Evolutionary conservation across 768 basidiomycete genomes (phyloP).

Genomic region (Amanita exitialis): DNA sequence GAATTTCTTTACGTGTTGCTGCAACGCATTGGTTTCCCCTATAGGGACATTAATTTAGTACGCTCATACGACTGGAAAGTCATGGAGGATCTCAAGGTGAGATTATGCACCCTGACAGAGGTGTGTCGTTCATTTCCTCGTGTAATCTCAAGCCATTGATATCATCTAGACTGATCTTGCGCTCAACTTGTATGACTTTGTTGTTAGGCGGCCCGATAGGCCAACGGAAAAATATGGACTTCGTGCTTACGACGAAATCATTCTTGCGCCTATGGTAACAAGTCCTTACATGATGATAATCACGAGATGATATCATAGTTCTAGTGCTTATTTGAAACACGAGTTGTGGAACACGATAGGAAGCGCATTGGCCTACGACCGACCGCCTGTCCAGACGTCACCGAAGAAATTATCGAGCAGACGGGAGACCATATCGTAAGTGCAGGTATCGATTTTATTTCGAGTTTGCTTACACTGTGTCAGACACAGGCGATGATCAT

Average conservation of each 20-base stretch:
- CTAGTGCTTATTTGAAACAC: conserved; percentile 89
- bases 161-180: conserved; percentile 71
- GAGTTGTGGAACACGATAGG: conserved; percentile 81
- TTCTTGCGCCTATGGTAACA: conserved; percentile 83
- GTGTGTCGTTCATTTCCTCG: conserved; percentile 30
- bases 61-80: conserved; percentile 81
- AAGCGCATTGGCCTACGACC: conserved; percentile 46
- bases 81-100: conserved; percentile 84
- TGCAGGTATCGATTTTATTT: conserved; percentile 1
- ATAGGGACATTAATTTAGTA: conserved; percentile 70
- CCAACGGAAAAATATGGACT: conserved; percentile 82
- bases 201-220: conserved; percentile 66
- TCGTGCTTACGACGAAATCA: conserved; percentile 91
- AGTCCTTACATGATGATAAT: conserved; percentile 11
- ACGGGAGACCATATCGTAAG: conserved; percentile 43
- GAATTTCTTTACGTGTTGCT: conserved; percentile 77
- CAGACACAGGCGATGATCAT: conserved; percentile 90
- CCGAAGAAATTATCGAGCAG: conserved; percentile 65
- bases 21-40: conserved; percentile 78
- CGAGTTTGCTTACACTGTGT: conserved; percentile 5
- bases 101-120: conserved; percentile 81
- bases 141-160: conserved; percentile 1
- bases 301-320: neutral
- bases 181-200: conserved; percentile 84
- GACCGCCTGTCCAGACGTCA: conserved; percentile 44